Evolutionary conservation across 768 basidiomycete genomes (phyloP), one percentile per base, ranked within the genome.

Genomic region (Tubosaeta brunneosetosa): DNA sequence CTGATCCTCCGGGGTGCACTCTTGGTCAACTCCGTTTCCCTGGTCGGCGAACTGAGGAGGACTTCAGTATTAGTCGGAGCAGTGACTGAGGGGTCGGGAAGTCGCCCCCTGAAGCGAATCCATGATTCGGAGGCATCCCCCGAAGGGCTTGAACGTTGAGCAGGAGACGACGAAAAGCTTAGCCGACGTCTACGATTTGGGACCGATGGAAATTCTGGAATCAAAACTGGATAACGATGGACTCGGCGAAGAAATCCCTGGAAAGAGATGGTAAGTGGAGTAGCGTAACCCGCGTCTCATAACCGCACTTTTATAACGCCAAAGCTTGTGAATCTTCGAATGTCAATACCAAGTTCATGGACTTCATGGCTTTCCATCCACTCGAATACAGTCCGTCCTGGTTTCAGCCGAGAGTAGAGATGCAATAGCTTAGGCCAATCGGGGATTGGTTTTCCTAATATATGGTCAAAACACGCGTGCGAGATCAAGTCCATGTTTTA

Each of bases 241-340:
- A 97, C 86, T 38, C 97, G 78, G 12, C 92, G 85, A 14, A 99
- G 76, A 66, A 98, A 98, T 0, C 94, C 95, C 85, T 89, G 55
- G 2, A 17, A 29, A 32, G 3, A 13, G 14, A 17, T 3, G 37
- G 54, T 25, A 49, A 41, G 51, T 6, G 13, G 29, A 31, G 22
- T 49, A 31, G 19, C 25, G 11, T 25, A 32, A 40, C 16, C 32
- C 25, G 29, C 44, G 37, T 19, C 46, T 29, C 44, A 13, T 41
- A 40, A 11, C n/a, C 58, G 14, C 66, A 84, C 89, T 73, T 99
- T 99, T 73, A 99, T 95, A 22, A 98, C 90, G 6, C 97, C 97
- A 63, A 98, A 99, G 55, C 89, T 94, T 16, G 92, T 84, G 68
- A 99, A 97, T n/a, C 97, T 82, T 9, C 95, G 82, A 8, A 91